Evolutionary conservation across 345 rosid genomes (phyloP), one percentile per base, ranked within the genome.

Genomic region (Pelargonium nanum): DNA sequence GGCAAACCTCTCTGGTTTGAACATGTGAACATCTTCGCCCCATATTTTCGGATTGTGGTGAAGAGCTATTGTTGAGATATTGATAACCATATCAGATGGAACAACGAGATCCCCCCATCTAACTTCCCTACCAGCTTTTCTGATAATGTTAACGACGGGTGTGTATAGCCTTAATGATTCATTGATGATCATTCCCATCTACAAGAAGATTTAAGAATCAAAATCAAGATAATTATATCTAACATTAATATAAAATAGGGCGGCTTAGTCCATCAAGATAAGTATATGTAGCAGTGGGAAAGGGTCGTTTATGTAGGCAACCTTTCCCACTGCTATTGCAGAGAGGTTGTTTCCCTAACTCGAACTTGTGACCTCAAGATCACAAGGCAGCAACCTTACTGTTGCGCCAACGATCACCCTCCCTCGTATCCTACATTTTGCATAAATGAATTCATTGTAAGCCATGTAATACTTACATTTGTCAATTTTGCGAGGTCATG

Each of bases 1-100:
- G 0, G 65, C 54, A 13, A 77, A 70, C 26, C 76, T 56, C 19
- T 65, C 67, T 0, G 70, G 77, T 51, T 68, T 74, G 74, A 74
- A 77, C 4, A 61, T 62, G 24, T 63, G 53, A 26, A 62, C 69
- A 24, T 80, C 75, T 48, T 80, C 70, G 44, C 77, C 77, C 80
- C 71, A 74, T 0, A 68, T 51, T 6, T 65, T 24, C 57, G 64
- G 70, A 50, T 68, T 45, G 51, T 65, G 64, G 23, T 76, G 75
- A 50, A 74, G 44, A 58, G 72, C 70, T 7, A 64, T 53, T 10
- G 21, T 59, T 53, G 79, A 56, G 26, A 77, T 9, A 6, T 2
- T 0, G 15, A 74, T 0, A 5, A 55, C 45, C 55, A 60, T 65
- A 5, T 55, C 26, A 2, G 71, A 57, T 3, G 70, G 74, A 53